Evolutionary conservation across 495 filamentous ascomycete genomes (phyloP), one percentile per base, ranked within the genome.

Genomic region (Neurospora sp.): DNA sequence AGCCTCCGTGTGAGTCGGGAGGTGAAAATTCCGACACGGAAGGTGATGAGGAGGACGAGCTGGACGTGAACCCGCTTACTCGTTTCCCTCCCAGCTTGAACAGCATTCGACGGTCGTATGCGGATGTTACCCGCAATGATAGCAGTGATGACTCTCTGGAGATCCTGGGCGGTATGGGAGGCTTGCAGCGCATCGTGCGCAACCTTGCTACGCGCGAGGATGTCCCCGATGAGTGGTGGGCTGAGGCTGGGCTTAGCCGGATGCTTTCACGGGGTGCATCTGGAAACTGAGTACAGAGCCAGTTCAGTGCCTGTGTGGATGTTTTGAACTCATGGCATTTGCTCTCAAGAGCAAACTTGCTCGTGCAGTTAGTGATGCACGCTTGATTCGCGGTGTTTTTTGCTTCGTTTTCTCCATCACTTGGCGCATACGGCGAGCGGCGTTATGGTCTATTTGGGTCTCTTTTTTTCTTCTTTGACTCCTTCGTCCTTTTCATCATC

Each of bases 171-270:
- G 88, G 89, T 76, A 82, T 92, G 42, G 85, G 83, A 6, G 87
- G 88, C 44, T 90, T 93, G 89, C 90, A 91, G 75, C 84, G 86
- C 39, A 89, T 95, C 27, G 83, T 94, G 71, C 86, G 89, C 75
- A 84, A 88, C 39, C 84, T 94, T 74, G 87, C 89, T 69, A 84
- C 88, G 11, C 83, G 91, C 10, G 86, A 90, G 76, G 90, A 93
- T 76, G 89, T 94, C 74, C 90, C 91, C 0, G 92, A 93, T 69
- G 87, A 90, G 70, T 93, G 90, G 89, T 95, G 92, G 92, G 88
- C 87, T 69, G 87, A 88, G 74, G 90, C 88, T 73, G 92, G 92
- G 5, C 84, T 94, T 69, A 88, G 85, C 73, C 87, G 89, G 75
- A 89, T 86, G 16, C 81, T 87, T 75, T 81, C 83, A n/a, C 84